Conservation (phyloP, 2,329 filamentous ascomycete species). For the Exophiala oligosperma region DNA sequence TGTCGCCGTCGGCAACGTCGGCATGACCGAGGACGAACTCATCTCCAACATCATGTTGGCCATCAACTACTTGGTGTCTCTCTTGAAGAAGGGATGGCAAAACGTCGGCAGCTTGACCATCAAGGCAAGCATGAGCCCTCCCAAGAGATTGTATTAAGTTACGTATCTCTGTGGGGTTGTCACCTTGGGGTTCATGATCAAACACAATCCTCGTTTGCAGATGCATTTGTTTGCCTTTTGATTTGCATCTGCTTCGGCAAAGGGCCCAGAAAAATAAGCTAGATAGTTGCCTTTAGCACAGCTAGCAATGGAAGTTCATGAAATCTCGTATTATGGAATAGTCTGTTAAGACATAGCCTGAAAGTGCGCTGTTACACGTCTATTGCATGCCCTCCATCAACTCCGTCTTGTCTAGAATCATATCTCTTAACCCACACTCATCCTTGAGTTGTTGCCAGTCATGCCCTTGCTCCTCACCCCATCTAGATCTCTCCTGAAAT, state of each 20-base stretch:
- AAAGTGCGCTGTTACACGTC: constrained; percentile 2
- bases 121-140: constrained; percentile 99
- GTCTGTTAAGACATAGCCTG: too few relatives aligned
- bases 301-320: neutral
- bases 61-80: constrained; percentile 99
- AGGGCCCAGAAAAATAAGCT: neutral
- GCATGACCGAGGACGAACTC: constrained; percentile 93
- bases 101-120: constrained; percentile 99
- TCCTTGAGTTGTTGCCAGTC: constrained; percentile 88
- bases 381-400: constrained; percentile 91
- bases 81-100: constrained; percentile 99
- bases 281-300: neutral
- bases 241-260: neutral
- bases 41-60: constrained; percentile 99
- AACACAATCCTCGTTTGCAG: neutral
- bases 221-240: neutral
- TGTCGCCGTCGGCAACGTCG: constrained; percentile 98
- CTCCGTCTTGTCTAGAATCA: constrained; percentile 86
- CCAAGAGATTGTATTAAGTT: constrained; percentile 92
- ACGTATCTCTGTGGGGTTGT: constrained; percentile 22
- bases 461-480: constrained; percentile 85
- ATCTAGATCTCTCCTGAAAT: constrained; percentile 75
- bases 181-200: neutral
- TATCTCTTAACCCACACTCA: constrained; percentile 77
- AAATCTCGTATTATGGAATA: neutral